Percentiles rank a stretch among this genome's conserved stretches.
These are phyloP conservation scores for Malassezia pachydermatis DNA, from an alignment of 1,284 basidiomycete species.

Conservation along the genomic window DNA sequence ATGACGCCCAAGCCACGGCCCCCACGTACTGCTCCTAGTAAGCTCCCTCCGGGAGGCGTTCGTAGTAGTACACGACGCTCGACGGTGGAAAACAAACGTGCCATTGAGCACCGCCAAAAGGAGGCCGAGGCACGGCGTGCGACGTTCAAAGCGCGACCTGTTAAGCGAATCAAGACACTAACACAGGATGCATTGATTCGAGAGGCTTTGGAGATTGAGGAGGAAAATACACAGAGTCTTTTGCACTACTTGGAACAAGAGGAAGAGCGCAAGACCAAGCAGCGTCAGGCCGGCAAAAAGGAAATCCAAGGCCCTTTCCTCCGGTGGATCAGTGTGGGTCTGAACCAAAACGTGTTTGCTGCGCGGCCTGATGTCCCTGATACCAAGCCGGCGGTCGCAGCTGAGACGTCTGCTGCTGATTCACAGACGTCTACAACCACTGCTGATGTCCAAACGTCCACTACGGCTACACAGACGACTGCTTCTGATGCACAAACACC, in stretches of 20 bases:
- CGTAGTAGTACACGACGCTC: constrained; percentile 23
- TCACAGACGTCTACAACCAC: too few relatives aligned
- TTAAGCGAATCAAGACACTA: constrained; percentile 43
- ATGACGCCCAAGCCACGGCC: neutral
- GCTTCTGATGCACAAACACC: too few relatives aligned
- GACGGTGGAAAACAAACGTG: constrained; percentile 34
- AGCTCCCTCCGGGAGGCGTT: neutral
- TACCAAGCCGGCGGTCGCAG: neutral
- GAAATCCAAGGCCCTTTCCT: constrained; percentile 62
- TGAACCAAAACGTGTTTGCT: constrained; percentile 14
- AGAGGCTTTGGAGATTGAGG: constrained; percentile 70
- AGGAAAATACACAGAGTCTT: constrained; percentile 69
- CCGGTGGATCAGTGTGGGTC: constrained; percentile 60
- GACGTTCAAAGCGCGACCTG: constrained; percentile 9
- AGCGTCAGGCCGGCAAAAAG: constrained; percentile 55
- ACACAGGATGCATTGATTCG: constrained; percentile 72
- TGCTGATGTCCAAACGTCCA: too few relatives aligned
- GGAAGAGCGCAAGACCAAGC: constrained; percentile 67
- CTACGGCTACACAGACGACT: too few relatives aligned
- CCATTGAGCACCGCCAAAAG: constrained; percentile 49
- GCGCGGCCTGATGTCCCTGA: neutral
- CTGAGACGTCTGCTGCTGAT: too few relatives aligned
- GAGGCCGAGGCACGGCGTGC: constrained; percentile 60
- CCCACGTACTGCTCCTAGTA: neutral
- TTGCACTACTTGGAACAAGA: constrained; percentile 65